phyloP scores from a whole-genome alignment of 441 rosid species.

The Arabidopsis lyrata region DNA sequence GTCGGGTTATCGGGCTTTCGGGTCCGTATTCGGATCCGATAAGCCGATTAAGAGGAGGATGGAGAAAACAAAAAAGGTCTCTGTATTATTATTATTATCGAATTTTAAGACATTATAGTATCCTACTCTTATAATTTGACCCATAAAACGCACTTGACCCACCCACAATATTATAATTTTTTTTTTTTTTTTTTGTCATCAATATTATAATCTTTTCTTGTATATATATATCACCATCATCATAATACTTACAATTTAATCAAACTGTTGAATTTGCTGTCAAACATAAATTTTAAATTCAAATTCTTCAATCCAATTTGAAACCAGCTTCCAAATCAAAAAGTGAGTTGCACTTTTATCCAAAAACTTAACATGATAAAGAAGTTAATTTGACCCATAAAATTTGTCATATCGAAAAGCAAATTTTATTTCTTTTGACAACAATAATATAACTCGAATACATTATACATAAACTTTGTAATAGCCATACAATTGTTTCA shows the following conservation, averaged over 20 bases:
- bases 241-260: not conserved
- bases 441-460: not conserved
- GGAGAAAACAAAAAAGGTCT: not conserved
- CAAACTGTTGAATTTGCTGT: not conserved
- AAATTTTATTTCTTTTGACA: slow-evolving; percentile 1
- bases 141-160: slow-evolving; percentile 45
- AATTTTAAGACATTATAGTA: slow-evolving; percentile 20
- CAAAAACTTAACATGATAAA: not conserved
- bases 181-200: no score
- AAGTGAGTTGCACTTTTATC: not conserved
- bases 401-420: no score
- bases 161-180: slow-evolving; percentile 16
- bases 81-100: slow-evolving; percentile 1
- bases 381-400: no score
- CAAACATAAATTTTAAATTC: not conserved
- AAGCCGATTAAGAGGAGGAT: slow-evolving; percentile 1
- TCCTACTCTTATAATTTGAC: no score
- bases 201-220: not conserved
- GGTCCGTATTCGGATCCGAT: slow-evolving; percentile 43
- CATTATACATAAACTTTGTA: not conserved
- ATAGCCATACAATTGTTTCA: not conserved
- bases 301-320: not conserved
- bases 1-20: slow-evolving; percentile 37
- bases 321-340: not conserved
- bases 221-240: not conserved